A percentile compares a stretch with the other conserved stretches of the same genome.
Conservation (phyloP, 2,329 filamentous ascomycete genomes). For the Cladophialophora carrionii region DNA sequence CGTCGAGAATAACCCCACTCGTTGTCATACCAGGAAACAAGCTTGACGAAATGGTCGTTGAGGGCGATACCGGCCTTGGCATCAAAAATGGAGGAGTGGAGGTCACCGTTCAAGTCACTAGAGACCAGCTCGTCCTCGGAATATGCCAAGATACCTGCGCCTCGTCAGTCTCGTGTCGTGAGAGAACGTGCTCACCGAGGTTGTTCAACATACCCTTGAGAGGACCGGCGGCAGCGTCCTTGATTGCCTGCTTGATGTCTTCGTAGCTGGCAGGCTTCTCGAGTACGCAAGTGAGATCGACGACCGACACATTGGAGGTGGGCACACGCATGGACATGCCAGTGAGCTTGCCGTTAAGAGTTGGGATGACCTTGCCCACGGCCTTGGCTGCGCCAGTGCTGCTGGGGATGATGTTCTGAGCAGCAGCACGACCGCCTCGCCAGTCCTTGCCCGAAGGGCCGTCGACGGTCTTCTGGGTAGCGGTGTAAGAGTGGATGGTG, state of each 20-base stretch:
- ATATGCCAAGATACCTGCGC: constrained; percentile 80
- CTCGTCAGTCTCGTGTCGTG: constrained; percentile 33
- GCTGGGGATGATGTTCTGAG: constrained; percentile 99
- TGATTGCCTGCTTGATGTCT: constrained; percentile 89
- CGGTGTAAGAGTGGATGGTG: constrained; percentile 99
- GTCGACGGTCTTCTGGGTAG: constrained; percentile 99
- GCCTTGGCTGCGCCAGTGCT: constrained; percentile 99
- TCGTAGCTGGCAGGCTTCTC: constrained; percentile 79
- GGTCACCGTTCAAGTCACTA: constrained; percentile 89
- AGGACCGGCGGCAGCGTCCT: constrained; percentile 78
- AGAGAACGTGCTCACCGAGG: not conserved
- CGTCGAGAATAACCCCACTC: constrained; percentile 99
- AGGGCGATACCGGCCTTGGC: constrained; percentile 98
- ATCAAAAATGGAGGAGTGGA: constrained; percentile 96
- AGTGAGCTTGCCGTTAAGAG: constrained; percentile 98
- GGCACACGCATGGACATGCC: constrained; percentile 99
- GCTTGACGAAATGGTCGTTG: constrained; percentile 98
- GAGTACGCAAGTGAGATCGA: constrained; percentile 91
- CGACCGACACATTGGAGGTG: constrained; percentile 97
- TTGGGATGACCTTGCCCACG: constrained; percentile 99
- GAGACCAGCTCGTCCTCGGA: constrained; percentile 98
- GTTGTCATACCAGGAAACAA: constrained; percentile 98
- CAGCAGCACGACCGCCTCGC: constrained; percentile 97
- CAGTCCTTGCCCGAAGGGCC: constrained; percentile 98
- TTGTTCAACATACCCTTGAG: constrained; percentile 72